A percentile compares a stretch with the other conserved stretches of the same genome.
Conservation (phyloP, 2,329 filamentous ascomycete species). For the Colletotrichum siamense region DNA sequence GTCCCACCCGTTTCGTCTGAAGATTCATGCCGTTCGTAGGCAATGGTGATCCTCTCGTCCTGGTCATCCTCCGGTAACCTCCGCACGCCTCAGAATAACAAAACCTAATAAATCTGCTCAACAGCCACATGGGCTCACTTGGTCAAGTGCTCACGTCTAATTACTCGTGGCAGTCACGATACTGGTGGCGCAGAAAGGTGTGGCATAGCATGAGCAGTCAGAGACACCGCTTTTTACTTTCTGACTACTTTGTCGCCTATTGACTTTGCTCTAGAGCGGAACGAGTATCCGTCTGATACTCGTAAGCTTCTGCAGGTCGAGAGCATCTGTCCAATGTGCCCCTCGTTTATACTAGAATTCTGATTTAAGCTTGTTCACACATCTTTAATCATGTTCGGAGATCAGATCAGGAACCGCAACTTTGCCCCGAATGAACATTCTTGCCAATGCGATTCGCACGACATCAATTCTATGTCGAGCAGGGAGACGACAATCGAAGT, state of each 20-base stretch:
- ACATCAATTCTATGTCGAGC: neutral
- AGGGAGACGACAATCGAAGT: neutral
- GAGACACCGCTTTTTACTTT: neutral
- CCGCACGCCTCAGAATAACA: rapidly evolving
- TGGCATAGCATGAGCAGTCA: neutral
- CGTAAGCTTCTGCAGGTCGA: neutral
- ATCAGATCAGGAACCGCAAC: neutral
- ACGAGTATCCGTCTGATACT: neutral
- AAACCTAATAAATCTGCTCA: neutral
- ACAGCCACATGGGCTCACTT: neutral
- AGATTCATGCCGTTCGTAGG: neutral
- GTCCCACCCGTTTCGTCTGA: neutral
- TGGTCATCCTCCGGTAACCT: neutral
- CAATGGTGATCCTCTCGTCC: neutral
- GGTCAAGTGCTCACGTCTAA: neutral
- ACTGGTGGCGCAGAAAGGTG: neutral
- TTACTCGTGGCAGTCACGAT: neutral
- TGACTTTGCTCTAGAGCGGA: neutral
- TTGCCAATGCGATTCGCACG: neutral
- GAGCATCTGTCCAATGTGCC: neutral
- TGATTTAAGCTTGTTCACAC: neutral
- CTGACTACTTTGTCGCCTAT: neutral
- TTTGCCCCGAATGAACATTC: neutral
- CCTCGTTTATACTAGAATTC: neutral
- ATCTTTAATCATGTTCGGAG: neutral